Evolutionary conservation across 495 filamentous ascomycete genomes (phyloP), one percentile per base, ranked within the genome.

Genomic region (Astrothelium macrocarpum): DNA sequence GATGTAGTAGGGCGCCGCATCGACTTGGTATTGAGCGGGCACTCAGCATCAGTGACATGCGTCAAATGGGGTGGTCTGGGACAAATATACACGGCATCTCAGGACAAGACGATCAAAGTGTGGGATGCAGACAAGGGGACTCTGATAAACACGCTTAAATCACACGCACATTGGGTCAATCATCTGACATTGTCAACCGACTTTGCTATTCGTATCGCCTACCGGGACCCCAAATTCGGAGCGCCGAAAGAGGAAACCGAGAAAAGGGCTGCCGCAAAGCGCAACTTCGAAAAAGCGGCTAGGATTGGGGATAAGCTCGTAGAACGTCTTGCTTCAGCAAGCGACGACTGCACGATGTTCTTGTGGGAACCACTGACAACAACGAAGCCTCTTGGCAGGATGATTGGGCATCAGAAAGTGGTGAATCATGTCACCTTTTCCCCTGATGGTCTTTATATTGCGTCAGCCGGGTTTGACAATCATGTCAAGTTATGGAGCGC

Each of bases 401-500:
- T 99, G 60, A 74, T 91, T 28, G 95, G 95, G 11, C 95, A 99
- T 72, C 91, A 96, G 71, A 97, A 97, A 73, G 89, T 90, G 69
- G 90, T 99, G 63, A 97, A 97, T 75, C 87, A 97, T 72, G 91
- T 97, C 18, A 88, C 87, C 7, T 97, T 97, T 78, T 96, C 91
- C 0, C 90, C 92, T 0, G 90, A 95, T 68, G 91, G 90, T 64
- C 79, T 82, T 1, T 79, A 90, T 60, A 94, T 99, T 68, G 95
- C 95, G 0, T 91, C 87, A 7, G 86, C 89, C 20, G 85, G 84
- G 32, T 99, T 92, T 75, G 95, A 99, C 74, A 97, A 97, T 74
- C 87, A 89, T 65, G 87, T 91, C 68, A 95, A 94, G 75, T 73
- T 96, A 32, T 96, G 92, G 90, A 85, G 86, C 59, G 85, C 79